Conservation (phyloP, 495 filamentous ascomycete genomes). For the Podospora conica region DNA sequence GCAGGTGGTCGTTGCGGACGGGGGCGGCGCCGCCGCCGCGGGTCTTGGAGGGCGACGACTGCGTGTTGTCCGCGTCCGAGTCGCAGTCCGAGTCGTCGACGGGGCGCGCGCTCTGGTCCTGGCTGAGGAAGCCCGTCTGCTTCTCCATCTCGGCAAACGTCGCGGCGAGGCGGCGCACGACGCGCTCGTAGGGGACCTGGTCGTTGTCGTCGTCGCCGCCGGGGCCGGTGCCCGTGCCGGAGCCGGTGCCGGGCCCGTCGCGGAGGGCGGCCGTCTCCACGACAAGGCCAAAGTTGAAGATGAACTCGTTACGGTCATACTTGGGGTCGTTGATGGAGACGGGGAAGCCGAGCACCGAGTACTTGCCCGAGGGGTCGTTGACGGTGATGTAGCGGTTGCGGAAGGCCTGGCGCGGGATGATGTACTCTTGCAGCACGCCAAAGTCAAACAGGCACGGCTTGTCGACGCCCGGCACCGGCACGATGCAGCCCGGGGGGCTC, state of each 20-base stretch:
- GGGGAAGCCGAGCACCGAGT: constrained; percentile 81
- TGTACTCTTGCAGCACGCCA: constrained; percentile 72
- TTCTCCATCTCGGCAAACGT: constrained; percentile 85
- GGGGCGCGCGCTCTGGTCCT: constrained; percentile 33
- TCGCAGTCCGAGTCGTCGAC: constrained; percentile 10
- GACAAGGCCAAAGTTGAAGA: constrained; percentile 94
- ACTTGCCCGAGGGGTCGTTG: constrained; percentile 59
- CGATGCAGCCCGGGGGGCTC: constrained; percentile 67
- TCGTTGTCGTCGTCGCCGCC: constrained; percentile 52
- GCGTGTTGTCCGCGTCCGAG: neutral
- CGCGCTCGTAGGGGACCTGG: constrained; percentile 62
- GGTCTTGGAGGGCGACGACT: neutral
- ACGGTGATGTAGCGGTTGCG: constrained; percentile 82
- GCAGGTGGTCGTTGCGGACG: neutral
- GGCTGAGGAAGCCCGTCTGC: constrained; percentile 69
- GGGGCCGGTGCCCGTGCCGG: neutral
- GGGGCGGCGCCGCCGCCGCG: neutral
- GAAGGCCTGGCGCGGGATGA: constrained; percentile 88
- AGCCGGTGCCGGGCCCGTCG: neutral
- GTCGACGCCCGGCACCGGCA: constrained; percentile 45
- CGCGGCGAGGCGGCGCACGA: constrained; percentile 76
- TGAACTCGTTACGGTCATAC: constrained; percentile 91
- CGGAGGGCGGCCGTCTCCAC: constrained; percentile 37
- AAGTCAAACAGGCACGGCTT: constrained; percentile 71
- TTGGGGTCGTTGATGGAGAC: constrained; percentile 71